Conservation (phyloP, 768 basidiomycete genomes). For the Mycena epipterygia region DNA sequence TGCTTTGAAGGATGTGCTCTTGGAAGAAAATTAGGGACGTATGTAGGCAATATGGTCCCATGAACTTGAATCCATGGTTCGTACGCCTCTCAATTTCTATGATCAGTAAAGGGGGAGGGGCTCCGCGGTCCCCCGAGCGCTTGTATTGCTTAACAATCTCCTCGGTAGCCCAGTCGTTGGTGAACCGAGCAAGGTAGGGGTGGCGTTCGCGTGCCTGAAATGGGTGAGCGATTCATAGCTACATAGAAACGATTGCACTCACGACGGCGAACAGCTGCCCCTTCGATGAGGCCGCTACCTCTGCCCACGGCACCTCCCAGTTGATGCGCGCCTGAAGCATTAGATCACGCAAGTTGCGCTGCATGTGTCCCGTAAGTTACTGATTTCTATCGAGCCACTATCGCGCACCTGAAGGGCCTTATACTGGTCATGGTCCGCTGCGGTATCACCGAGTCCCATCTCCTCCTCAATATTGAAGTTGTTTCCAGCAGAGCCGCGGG, state of each 20-base stretch:
- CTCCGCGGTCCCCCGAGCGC: too few species aligned
- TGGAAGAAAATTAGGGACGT: too few species aligned
- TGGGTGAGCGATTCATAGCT: neutral
- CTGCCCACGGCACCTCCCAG: constrained; percentile 29
- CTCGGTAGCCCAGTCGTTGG: constrained; percentile 44
- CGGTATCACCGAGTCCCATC: constrained; percentile 5
- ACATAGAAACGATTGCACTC: neutral
- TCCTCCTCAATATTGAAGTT: constrained; percentile 10
- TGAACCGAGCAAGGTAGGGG: neutral
- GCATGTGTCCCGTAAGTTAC: neutral
- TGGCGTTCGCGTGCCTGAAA: constrained; percentile 13
- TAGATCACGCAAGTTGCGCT: constrained; percentile 32
- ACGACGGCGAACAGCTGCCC: constrained; percentile 25
- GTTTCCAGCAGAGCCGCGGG: neutral
- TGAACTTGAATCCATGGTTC: too few species aligned
- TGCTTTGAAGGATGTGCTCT: too few species aligned
- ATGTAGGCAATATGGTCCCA: too few species aligned
- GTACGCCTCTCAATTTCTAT: too few species aligned
- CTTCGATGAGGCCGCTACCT: constrained; percentile 20
- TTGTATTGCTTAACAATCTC: constrained; percentile 39
- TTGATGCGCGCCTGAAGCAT: constrained; percentile 19
- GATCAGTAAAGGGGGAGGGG: too few species aligned
- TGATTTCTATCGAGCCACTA: neutral
- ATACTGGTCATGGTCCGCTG: neutral
- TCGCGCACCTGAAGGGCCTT: neutral